phyloP scores from a whole-genome alignment of 371 early-diverging fungal species.

The Mortierella sp. region DNA sequence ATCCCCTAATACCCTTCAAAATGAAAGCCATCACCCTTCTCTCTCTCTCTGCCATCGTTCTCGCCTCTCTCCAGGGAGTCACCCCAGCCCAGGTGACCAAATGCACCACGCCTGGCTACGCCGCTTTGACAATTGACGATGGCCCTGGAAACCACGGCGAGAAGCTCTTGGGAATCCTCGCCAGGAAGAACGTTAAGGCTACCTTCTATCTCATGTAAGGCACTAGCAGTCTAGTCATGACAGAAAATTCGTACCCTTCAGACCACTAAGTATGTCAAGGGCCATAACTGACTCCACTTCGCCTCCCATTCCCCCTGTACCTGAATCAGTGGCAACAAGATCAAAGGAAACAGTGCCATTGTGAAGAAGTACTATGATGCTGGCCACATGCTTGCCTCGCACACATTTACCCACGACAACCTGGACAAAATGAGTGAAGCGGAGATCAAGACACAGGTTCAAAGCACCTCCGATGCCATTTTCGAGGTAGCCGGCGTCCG shows the following conservation, averaged over 20 bases:
- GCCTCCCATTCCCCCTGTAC: not conserved
- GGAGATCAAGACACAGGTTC: not conserved
- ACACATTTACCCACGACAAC: not conserved
- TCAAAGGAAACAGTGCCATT: not conserved
- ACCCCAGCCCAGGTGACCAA: not conserved
- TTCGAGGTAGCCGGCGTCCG: not conserved
- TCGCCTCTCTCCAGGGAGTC: not conserved
- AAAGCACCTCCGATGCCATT: not conserved
- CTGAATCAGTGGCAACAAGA: not conserved
- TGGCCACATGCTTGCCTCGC: constrained; percentile 4
- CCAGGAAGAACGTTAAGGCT: constrained; percentile 2
- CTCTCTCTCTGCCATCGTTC: not conserved
- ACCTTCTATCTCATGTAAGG: constrained; percentile 1
- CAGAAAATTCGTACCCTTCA: not conserved
- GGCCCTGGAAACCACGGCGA: not conserved
- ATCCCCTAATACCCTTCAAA: not conserved
- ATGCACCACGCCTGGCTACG: not conserved
- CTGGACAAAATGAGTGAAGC: not conserved
- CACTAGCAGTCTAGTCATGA: not conserved
- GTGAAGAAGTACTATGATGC: not conserved
- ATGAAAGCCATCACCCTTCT: not conserved
- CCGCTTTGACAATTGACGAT: constrained; percentile 1
- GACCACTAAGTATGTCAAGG: not conserved
- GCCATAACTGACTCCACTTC: no score
- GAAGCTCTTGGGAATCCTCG: not conserved